Conservation (phyloP, 2,329 filamentous ascomycete species). For the Ascochyta fabae region DNA sequence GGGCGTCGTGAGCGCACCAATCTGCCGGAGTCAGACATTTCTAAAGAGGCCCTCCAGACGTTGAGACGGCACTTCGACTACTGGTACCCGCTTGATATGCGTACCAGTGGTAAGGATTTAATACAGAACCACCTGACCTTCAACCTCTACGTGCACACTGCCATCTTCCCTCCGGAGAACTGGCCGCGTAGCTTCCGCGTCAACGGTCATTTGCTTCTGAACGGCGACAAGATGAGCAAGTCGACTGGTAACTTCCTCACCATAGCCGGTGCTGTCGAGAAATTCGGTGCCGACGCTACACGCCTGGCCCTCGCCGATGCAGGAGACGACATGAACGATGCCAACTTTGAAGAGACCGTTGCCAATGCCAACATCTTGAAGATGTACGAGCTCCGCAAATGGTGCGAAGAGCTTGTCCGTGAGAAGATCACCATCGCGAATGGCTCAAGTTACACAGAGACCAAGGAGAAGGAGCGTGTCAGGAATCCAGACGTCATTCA, state of each 20-base stretch:
- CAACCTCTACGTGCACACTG: constrained; percentile 91
- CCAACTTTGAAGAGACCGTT: constrained; percentile 95
- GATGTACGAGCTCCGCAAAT: constrained; percentile 82
- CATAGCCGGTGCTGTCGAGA: constrained; percentile 80
- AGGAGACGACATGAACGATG: constrained; percentile 91
- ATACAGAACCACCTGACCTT: constrained; percentile 88
- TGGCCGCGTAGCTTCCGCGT: constrained; percentile 87
- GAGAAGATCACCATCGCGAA: constrained; percentile 59
- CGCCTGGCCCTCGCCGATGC: constrained; percentile 92
- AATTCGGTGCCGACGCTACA: constrained; percentile 93
- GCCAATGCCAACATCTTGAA: constrained; percentile 91
- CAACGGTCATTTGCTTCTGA: constrained; percentile 92
- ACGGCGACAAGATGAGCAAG: constrained; percentile 99
- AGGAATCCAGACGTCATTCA: constrained; percentile 66
- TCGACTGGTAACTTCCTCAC: constrained; percentile 98
- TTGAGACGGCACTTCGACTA: constrained; percentile 95
- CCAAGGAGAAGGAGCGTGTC: constrained; percentile 51
- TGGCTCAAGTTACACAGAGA: constrained; percentile 52
- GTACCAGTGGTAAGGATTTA: constrained; percentile 81
- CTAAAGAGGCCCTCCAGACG: constrained; percentile 73
- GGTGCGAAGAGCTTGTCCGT: constrained; percentile 84
- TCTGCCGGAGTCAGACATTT: constrained; percentile 74
- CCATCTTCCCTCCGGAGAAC: constrained; percentile 84
- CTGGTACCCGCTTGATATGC: constrained; percentile 92
- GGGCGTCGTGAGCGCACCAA: constrained; percentile 74